These are phyloP conservation scores for Euclidium syriacum DNA, from an alignment of 345 rosid species.

Conservation along the genomic window DNA sequence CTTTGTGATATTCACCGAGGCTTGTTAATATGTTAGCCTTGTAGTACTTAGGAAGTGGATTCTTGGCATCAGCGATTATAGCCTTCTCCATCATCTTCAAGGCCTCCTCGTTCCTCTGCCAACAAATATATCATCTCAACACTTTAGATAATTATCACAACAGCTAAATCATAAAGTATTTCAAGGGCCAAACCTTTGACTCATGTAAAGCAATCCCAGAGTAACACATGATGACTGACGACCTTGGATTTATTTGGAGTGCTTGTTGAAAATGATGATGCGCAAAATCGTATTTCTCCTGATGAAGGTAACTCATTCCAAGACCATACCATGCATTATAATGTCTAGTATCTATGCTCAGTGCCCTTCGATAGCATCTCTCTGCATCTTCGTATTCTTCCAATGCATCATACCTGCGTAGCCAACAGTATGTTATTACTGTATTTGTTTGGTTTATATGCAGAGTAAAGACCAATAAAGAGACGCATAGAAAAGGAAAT, in stretches of 20 bases:
- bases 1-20: slow-evolving; percentile 59
- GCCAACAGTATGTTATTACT: background rate
- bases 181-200: slow-evolving; percentile 45
- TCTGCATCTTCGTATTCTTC: slow-evolving; percentile 78
- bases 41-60: slow-evolving; percentile 88
- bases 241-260: slow-evolving; percentile 62
- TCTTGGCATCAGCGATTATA: slow-evolving; percentile 59
- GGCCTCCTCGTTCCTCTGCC: slow-evolving; percentile 83
- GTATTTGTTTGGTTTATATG: background rate
- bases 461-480: background rate
- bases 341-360: slow-evolving; percentile 71
- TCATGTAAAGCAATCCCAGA: slow-evolving; percentile 81
- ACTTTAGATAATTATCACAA: slow-evolving; percentile 1
- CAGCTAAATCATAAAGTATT: background rate
- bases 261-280: slow-evolving; percentile 88
- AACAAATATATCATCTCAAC: slow-evolving; percentile 3
- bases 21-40: slow-evolving; percentile 69
- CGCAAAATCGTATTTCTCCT: slow-evolving; percentile 79
- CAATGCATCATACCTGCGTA: slow-evolving; percentile 59
- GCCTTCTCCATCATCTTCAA: slow-evolving; percentile 82
- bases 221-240: slow-evolving; percentile 90
- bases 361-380: slow-evolving; percentile 74
- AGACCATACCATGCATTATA: slow-evolving; percentile 95
- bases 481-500: slow-evolving; percentile 19
- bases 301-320: slow-evolving; percentile 77